Conservation (phyloP, 805 yeast species). For the Kodamaea fukazawae region DNA sequence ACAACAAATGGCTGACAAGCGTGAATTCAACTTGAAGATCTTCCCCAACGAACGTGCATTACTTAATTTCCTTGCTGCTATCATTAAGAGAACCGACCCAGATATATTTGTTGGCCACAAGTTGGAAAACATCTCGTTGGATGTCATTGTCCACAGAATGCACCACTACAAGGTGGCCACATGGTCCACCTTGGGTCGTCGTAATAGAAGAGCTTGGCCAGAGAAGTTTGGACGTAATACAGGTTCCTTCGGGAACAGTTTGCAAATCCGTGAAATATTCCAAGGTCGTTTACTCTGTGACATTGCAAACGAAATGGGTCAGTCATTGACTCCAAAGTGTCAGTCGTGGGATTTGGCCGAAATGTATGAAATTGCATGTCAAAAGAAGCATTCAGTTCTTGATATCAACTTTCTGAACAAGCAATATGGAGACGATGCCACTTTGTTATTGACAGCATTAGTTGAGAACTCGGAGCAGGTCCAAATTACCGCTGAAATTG, state of each 20-base stretch:
- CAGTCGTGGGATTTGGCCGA: conserved; percentile 93
- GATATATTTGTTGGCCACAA: conserved; percentile 89
- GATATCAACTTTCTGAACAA: conserved; percentile 75
- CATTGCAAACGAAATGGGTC: conserved; percentile 92
- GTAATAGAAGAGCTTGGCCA: conserved; percentile 76
- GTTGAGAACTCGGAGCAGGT: conserved; percentile 68
- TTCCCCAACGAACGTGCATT: conserved; percentile 75
- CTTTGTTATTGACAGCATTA: conserved; percentile 64
- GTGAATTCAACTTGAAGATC: conserved; percentile 48
- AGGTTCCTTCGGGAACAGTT: conserved; percentile 44
- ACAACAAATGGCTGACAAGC: conserved; percentile 54
- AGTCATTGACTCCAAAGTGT: conserved; percentile 85
- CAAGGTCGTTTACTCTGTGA: conserved; percentile 91
- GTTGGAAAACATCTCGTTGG: conserved; percentile 74
- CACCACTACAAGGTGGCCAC: conserved; percentile 66
- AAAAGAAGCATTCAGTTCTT: conserved; percentile 54
- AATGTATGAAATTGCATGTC: conserved; percentile 81
- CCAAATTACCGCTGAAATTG: conserved; percentile 69
- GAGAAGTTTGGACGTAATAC: conserved; percentile 59
- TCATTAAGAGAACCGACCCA: conserved; percentile 75
- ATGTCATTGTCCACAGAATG: conserved; percentile 78
- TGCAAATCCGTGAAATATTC: conserved; percentile 63
- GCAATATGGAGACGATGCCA: conserved; percentile 63
- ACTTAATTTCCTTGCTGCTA: conserved; percentile 69
- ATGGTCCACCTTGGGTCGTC: conserved; percentile 83